Conservation (phyloP, 257 asterid genomes). For the Linderniella brevidens region DNA sequence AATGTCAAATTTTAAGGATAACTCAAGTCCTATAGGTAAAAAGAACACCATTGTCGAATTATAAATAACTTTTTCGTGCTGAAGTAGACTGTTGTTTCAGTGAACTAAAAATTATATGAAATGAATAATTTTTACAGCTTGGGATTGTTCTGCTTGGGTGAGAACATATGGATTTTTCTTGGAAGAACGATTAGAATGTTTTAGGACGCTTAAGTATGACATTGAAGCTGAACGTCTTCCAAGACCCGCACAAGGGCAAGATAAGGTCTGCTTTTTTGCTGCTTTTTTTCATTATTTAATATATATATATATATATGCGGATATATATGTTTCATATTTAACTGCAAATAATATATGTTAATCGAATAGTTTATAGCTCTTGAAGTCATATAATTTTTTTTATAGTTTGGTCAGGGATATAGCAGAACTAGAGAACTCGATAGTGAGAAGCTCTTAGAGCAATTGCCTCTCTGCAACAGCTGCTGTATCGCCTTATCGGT, state of each 20-base stretch:
- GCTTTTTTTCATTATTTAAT: not conserved
- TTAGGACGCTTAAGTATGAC: slow-evolving; percentile 63
- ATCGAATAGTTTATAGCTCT: not conserved
- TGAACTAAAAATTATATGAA: too few species aligned
- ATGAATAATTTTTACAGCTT: slow-evolving; percentile 34
- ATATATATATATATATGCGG: not conserved
- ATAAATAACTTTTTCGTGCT: not conserved
- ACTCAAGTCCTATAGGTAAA: slow-evolving; percentile 87
- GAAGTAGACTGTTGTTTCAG: too few species aligned
- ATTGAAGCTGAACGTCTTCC: slow-evolving; percentile 96
- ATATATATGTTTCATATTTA: not conserved
- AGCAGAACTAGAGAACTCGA: slow-evolving; percentile 83
- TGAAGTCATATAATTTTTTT: not conserved
- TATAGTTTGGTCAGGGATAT: slow-evolving; percentile 35
- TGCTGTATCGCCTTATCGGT: slow-evolving; percentile 80
- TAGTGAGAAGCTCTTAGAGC: slow-evolving; percentile 79
- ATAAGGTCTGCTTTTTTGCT: slow-evolving; percentile 36
- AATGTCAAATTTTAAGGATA: slow-evolving; percentile 88
- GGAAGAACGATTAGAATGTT: slow-evolving; percentile 94
- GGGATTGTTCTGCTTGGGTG: slow-evolving; percentile 98
- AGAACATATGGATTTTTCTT: slow-evolving; percentile 72
- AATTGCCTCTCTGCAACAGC: slow-evolving; percentile 88
- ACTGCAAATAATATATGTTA: not conserved
- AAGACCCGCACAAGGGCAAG: slow-evolving; percentile 66
- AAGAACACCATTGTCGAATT: slow-evolving; percentile 7